Conservation (phyloP, 805 yeast species). For the Teunomyces lycoperdinae region DNA sequence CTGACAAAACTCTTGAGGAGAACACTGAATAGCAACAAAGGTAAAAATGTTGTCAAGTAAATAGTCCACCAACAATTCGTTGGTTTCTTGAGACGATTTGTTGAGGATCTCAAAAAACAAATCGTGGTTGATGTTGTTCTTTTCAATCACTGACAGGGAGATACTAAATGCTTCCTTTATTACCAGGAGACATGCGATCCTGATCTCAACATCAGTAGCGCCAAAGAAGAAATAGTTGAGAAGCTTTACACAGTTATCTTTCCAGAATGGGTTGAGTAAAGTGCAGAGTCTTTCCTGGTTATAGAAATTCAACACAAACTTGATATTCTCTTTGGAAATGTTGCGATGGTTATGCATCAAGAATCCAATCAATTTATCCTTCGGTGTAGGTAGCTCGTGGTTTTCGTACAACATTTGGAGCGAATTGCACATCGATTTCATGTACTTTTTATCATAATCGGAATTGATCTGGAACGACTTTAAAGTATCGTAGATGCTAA, state of each 20-base stretch:
- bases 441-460: constrained; percentile 28
- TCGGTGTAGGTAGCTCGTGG: constrained; percentile 41
- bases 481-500: constrained; percentile 42
- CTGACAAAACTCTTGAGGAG: constrained; percentile 14
- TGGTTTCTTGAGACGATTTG: constrained; percentile 25
- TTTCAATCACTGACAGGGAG: constrained; percentile 29
- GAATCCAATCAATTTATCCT: constrained; percentile 39
- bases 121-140: constrained; percentile 28
- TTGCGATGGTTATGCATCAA: constrained; percentile 35
- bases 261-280: constrained; percentile 52
- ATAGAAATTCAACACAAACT: constrained; percentile 47
- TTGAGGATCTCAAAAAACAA: constrained; percentile 31
- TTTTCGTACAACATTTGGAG: constrained; percentile 29
- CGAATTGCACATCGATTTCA: constrained; percentile 34
- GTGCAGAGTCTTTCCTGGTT: constrained; percentile 51
- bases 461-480: constrained; percentile 19
- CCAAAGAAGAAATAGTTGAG: constrained; percentile 44
- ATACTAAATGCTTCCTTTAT: constrained; percentile 36
- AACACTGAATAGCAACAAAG: constrained; percentile 16
- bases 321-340: constrained; percentile 36
- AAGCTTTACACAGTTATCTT: constrained; percentile 41
- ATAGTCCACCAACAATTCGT: constrained; percentile 29
- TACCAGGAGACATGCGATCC: constrained; percentile 30
- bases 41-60: constrained; percentile 25
- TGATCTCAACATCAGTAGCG: constrained; percentile 18